Percentiles rank a stretch among this genome's conserved stretches.
phyloP scores from a whole-genome alignment of 495 filamentous ascomycete species.

The Podospora sp. region DNA sequence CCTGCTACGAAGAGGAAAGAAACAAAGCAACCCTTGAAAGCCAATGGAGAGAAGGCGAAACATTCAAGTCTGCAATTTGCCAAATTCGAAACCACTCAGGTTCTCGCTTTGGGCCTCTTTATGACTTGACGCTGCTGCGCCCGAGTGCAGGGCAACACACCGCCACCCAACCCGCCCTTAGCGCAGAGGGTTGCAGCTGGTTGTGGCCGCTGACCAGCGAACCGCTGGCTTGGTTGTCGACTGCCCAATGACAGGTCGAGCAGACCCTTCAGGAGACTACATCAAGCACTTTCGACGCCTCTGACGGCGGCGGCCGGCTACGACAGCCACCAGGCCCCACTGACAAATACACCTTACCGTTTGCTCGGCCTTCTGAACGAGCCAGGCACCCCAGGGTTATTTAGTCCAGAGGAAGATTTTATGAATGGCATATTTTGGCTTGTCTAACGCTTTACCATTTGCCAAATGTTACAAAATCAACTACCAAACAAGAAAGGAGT shows the following conservation, averaged over 20 bases:
- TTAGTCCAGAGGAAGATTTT: too few relatives aligned
- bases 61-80: background rate
- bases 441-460: conserved; percentile 10
- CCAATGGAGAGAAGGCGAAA: background rate
- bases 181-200: background rate
- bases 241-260: background rate
- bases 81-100: background rate
- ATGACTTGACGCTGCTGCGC: background rate
- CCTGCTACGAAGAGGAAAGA: background rate
- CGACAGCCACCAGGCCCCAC: background rate
- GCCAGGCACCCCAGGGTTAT: too few relatives aligned
- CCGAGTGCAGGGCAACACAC: background rate
- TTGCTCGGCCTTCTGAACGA: too few relatives aligned
- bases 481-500: conserved; percentile 25
- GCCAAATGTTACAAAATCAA: conserved; percentile 22
- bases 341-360: background rate
- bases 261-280: background rate
- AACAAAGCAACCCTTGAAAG: background rate
- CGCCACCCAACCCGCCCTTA: background rate
- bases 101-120: background rate
- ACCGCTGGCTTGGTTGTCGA: background rate
- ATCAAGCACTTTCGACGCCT: background rate
- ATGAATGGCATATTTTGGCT: conserved; percentile 13
- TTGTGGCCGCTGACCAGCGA: background rate
- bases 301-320: background rate